Base-by-base conservation (phyloP, 441 rosid species). In the Pelargonium citronellum region DNA sequence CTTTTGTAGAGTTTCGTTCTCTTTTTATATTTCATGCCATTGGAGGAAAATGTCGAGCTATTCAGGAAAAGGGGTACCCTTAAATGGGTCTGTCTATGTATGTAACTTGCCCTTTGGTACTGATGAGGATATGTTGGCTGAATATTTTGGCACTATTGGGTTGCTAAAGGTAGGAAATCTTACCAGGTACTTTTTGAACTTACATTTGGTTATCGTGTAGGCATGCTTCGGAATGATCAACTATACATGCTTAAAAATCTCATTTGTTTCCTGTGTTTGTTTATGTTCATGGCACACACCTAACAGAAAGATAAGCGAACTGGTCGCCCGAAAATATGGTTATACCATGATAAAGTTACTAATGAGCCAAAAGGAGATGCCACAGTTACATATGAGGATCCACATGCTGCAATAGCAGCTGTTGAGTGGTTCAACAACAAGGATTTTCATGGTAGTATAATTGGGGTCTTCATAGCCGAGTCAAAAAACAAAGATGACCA, bases 291-390 rank as follows among this genome's bases (percentile, higher is more conserved):
- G 11, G 16, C 71, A 67, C 46, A 0, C 20, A 55, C 64, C 24
- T 57, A 15, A 17, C 74, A 92, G 97, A 90, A 83, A 82, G 97
- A 95, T 83, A 95, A 91, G 84, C 89, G 97, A 41, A 90, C 92
- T 0, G 91, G 96, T 53, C 85, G 84, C 2, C 99, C 99, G 3
- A 95, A 90, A 87, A 83, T 95, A 71, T 95, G 99, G 99, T 46
- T 95, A 13, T 95, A 95, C 74, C 84, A 84, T 13, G 99, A 95
- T 74, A 91, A 95, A 76, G 83, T 69, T 41, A 95, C 99, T 12
- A 82, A 90, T 87, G 96, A 91, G 72, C 96, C 96, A 0, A 95
- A 95, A 77, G 99, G 97, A 63, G 99, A 95, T 86, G 97, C 99
- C 64, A 91, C 97, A 0, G 92, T 90, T 64, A 91, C 99, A 9